These are phyloP conservation scores for Vaccinium myrtillus DNA, from an alignment of 148 eudicot species.

Conservation along the genomic window DNA sequence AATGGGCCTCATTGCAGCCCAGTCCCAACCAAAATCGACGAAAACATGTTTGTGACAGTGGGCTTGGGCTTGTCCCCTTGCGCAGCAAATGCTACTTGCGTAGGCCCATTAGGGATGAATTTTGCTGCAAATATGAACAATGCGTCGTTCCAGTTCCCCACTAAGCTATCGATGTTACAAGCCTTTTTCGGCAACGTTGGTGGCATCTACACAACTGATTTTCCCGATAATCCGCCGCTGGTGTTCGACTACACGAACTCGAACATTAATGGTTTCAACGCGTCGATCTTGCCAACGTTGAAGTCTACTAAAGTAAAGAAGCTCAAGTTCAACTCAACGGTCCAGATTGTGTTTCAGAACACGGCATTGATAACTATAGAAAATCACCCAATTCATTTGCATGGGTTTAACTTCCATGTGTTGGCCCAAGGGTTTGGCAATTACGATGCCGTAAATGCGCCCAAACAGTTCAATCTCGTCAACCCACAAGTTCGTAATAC, in stretches of 20 bases:
- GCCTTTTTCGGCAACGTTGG: slow-evolving; percentile 37
- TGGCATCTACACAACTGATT: slow-evolving; percentile 53
- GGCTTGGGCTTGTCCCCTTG: slow-evolving; percentile 56
- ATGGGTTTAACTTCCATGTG: slow-evolving; percentile 65
- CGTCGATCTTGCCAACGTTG: slow-evolving; percentile 29
- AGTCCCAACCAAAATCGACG: slow-evolving; percentile 38
- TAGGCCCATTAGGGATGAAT: slow-evolving; percentile 37
- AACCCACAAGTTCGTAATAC: slow-evolving; percentile 72
- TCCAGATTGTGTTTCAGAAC: slow-evolving; percentile 67
- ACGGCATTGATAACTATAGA: slow-evolving; percentile 44
- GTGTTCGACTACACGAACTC: slow-evolving; percentile 55
- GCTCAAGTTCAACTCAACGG: slow-evolving; percentile 50
- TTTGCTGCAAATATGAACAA: slow-evolving; percentile 64
- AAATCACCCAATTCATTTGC: slow-evolving; percentile 81
- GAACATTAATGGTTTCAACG: slow-evolving; percentile 24
- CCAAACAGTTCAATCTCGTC: slow-evolving; percentile 42
- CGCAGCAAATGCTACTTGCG: slow-evolving; percentile 42
- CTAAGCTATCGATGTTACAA: slow-evolving; percentile 42
- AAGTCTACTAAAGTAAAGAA: slow-evolving; percentile 58
- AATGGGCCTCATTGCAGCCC: slow-evolving; percentile 51
- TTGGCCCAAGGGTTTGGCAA: slow-evolving; percentile 76
- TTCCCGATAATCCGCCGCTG: slow-evolving; percentile 48
- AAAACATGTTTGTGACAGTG: slow-evolving; percentile 55
- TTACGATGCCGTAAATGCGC: slow-evolving; percentile 25
- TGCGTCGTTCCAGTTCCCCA: slow-evolving; percentile 45